Conservation (phyloP, 2,329 filamentous ascomycete genomes). For the Fonsecaea erecta region DNA sequence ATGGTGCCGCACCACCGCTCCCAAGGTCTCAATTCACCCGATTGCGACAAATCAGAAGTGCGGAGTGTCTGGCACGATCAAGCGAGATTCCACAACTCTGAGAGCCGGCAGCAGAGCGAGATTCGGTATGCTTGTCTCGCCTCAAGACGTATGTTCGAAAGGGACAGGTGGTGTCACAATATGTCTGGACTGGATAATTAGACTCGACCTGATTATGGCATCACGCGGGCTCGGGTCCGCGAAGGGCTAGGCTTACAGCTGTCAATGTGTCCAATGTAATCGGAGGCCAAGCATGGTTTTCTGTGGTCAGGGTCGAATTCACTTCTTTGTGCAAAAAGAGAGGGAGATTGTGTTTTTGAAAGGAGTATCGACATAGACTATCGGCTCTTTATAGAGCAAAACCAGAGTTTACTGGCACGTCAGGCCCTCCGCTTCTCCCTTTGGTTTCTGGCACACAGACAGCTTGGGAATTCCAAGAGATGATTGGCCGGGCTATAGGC, state of each 20-base stretch:
- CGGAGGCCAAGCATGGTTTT: neutral
- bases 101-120: neutral
- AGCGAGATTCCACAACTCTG: slow-evolving; percentile 17
- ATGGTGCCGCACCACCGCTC: neutral
- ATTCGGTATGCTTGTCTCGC: neutral
- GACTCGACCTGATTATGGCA: slow-evolving; percentile 15
- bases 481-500: slow-evolving; percentile 1
- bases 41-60: neutral
- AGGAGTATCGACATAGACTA: neutral
- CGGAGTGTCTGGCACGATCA: neutral
- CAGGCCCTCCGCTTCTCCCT: slow-evolving; percentile 9
- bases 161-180: neutral
- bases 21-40: neutral
- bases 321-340: neutral
- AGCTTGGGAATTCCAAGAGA: neutral
- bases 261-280: neutral
- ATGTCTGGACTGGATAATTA: slow-evolving; percentile 10
- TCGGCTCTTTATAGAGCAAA: slow-evolving; percentile 5
- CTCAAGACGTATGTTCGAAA: neutral
- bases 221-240: neutral
- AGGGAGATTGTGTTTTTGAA: neutral
- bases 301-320: neutral
- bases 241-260: slow-evolving; percentile 7
- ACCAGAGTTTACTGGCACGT: neutral
- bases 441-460: neutral